phyloP scores from a whole-genome alignment of 225 moss, liverwort and hornwort genomes.

The Sphagnum contortum region DNA sequence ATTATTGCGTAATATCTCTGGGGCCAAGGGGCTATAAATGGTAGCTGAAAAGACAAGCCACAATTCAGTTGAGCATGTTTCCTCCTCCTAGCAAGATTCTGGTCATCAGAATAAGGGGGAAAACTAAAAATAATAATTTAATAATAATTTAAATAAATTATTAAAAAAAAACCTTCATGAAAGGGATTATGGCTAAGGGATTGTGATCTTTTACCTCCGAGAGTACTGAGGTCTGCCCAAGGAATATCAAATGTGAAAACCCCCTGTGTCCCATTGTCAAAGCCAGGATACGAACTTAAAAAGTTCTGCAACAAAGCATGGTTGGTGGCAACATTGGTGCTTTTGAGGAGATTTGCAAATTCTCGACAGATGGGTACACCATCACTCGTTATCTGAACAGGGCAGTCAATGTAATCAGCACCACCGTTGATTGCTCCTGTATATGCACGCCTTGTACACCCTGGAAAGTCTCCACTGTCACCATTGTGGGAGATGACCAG shows the following conservation, averaged over 20 bases:
- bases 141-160: too few relatives aligned
- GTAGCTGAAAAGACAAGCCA: too few relatives aligned
- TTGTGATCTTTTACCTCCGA: constrained; percentile 25
- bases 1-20: too few relatives aligned
- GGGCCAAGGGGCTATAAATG: too few relatives aligned
- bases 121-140: too few relatives aligned
- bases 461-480: constrained; percentile 84
- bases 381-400: constrained; percentile 75
- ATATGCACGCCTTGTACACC: constrained; percentile 57
- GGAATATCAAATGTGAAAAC: constrained; percentile 65
- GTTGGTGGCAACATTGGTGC: constrained; percentile 26
- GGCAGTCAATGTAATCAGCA: constrained; percentile 90
- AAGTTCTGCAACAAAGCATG: constrained; percentile 19
- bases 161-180: too few relatives aligned
- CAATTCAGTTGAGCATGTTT: too few relatives aligned
- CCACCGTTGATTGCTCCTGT: constrained; percentile 57
- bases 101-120: too few relatives aligned
- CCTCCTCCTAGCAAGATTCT: too few relatives aligned
- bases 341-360: constrained; percentile 31
- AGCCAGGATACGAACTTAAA: constrained; percentile 11
- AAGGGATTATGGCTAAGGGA: background rate
- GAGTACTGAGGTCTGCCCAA: constrained; percentile 42
- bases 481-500: constrained; percentile 67
- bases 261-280: constrained; percentile 10
- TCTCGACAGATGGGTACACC: constrained; percentile 70